phyloP scores from a whole-genome alignment of 768 basidiomycete species.

The Coprinopsis marcescibilis region DNA sequence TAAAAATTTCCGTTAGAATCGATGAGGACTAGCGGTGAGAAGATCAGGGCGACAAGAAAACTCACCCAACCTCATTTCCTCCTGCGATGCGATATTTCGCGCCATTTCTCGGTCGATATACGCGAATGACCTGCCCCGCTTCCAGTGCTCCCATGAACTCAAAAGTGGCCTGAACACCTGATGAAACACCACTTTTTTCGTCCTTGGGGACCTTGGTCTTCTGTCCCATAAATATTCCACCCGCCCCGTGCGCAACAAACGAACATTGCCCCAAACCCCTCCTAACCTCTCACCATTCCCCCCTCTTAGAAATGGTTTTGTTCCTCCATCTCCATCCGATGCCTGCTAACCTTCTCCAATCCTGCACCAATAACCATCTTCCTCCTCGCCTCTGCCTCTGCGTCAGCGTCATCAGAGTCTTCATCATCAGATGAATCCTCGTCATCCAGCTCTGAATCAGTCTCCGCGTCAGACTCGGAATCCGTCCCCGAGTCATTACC shows the following conservation, averaged over 20 bases:
- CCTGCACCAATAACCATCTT: slow-evolving; percentile 37
- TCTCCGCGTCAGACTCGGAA: slow-evolving; percentile 9
- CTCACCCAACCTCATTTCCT: too few relatives aligned
- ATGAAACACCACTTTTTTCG: background rate
- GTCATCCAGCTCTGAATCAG: slow-evolving; percentile 18
- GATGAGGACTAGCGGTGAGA: too few relatives aligned
- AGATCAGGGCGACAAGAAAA: too few relatives aligned
- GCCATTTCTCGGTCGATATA: too few relatives aligned
- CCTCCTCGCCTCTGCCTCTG: slow-evolving; percentile 23
- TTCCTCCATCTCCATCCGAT: slow-evolving; percentile 18
- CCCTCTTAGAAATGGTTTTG: background rate
- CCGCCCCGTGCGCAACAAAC: background rate
- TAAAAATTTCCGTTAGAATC: too few relatives aligned
- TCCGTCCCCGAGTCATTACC: background rate
- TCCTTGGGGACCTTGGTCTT: too few relatives aligned
- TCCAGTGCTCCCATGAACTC: too few relatives aligned
- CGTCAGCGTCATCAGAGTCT: slow-evolving; percentile 26
- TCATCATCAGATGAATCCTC: slow-evolving; percentile 19
- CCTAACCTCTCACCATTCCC: background rate
- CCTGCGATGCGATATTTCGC: too few relatives aligned
- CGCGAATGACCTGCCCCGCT: too few relatives aligned
- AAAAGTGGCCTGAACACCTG: background rate
- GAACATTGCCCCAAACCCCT: background rate
- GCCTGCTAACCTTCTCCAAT: slow-evolving; percentile 46
- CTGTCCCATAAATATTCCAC: background rate